Conservation (phyloP, 2,329 filamentous ascomycete species). For the Ophiocordyceps camponoti-floridani region DNA sequence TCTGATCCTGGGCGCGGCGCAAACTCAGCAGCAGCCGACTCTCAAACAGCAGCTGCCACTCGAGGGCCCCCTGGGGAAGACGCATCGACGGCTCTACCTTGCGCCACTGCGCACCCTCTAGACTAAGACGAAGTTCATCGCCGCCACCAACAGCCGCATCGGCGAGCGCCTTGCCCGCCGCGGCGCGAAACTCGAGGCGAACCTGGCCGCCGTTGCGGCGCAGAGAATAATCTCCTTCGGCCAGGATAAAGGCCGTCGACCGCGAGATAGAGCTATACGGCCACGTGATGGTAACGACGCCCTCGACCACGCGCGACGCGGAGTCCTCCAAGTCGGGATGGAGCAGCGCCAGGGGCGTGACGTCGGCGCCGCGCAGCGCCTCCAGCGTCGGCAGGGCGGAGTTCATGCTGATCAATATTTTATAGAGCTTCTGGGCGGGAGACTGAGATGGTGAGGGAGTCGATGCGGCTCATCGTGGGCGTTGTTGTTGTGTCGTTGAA, state of each 20-base stretch:
- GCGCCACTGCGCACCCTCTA: slow-evolving; percentile 52
- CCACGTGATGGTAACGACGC: slow-evolving; percentile 74
- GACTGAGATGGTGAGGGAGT: no score
- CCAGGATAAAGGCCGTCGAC: slow-evolving; percentile 61
- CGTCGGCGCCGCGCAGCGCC: slow-evolving; percentile 11
- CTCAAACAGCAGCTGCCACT: slow-evolving; percentile 40
- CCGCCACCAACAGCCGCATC: slow-evolving; percentile 56
- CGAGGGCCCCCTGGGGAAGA: slow-evolving; percentile 31
- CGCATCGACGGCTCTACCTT: slow-evolving; percentile 28
- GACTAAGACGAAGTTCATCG: slow-evolving; percentile 51
- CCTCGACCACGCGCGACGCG: slow-evolving; percentile 34
- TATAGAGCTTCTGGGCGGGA: no score
- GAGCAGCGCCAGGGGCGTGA: slow-evolving; percentile 38
- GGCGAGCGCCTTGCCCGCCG: slow-evolving; percentile 51
- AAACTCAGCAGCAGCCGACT: slow-evolving; percentile 28
- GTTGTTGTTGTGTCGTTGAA: no score
- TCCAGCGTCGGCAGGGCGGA: slow-evolving; percentile 3
- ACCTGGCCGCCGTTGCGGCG: slow-evolving; percentile 66
- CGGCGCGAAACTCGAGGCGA: slow-evolving; percentile 54
- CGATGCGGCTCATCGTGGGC: no score
- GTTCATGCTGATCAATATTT: not conserved
- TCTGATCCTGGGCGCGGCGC: slow-evolving; percentile 22
- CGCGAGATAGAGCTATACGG: slow-evolving; percentile 67
- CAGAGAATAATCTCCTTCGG: slow-evolving; percentile 68
- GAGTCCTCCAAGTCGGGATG: slow-evolving; percentile 25